Base-by-base conservation (phyloP, 164 flowering plant genomes). In the Amborella trichopoda region DNA sequence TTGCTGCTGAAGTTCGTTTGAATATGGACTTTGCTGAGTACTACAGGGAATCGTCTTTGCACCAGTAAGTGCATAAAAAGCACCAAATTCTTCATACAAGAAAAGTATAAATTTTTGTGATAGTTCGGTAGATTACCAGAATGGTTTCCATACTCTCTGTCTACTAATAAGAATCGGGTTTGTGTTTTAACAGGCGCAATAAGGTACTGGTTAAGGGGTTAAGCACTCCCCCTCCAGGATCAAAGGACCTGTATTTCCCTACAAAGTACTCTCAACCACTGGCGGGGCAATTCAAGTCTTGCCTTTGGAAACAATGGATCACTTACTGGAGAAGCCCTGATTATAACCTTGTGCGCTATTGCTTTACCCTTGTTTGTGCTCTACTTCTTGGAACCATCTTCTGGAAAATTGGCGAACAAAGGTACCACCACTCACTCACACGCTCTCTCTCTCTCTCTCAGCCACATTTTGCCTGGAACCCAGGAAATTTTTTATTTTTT, bases 251-350 rank as follows among this genome's bases (percentile, higher is more conserved):
- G 12, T 70, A 84, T 40, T 93, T 84, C 40, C 46, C 70, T 5
- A 68, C 80, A 23, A 73, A 77, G 28, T 93, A 66, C 47, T 73
- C 99, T 18, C 86, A 87, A 34, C 59, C 88, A 16, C 32, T 64
- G 16, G 65, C 74, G 71, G 91, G 79, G 2, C 99, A 93, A 47
- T 84, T 93, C 67, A 88, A 82, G 60, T 71, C 90, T 19, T 93
- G 99, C 65, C 58, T 88, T 4, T 93, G 99, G 99, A 93, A 93
- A 49, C 90, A 80, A 39, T 77, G 86, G 84, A 68, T 68, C 80
- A 84, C 95, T 50, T 88, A 93, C 28, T 91, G 99, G 99, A 73
- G 99, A 70, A 91, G 90, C 54, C 96, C 96, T 19, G 93, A 84
- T 18, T 91, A 87, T 42, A 91, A 84, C 65, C 85, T 84, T 36